phyloP scores from a whole-genome alignment of 2,329 filamentous ascomycete species.

The Colletotrichum cereale region DNA sequence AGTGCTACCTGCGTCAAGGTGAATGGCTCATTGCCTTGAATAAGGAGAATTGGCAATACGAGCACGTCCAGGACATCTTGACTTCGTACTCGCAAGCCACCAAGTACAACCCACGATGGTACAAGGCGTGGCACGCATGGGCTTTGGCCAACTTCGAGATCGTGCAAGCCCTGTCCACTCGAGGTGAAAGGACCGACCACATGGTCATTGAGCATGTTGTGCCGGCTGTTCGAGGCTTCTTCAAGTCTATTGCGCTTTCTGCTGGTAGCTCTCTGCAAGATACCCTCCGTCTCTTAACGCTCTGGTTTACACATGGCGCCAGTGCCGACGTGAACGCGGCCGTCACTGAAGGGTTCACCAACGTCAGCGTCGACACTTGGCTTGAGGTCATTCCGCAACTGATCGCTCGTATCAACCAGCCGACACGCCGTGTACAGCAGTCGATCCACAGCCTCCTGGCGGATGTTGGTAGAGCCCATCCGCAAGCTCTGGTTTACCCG shows the following conservation, averaged over 20 bases:
- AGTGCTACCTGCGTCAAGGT: conserved; percentile 95
- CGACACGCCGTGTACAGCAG: conserved; percentile 87
- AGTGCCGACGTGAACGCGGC: conserved; percentile 88
- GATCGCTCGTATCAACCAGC: conserved; percentile 97
- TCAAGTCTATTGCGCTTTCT: conserved; percentile 94
- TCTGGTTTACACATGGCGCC: conserved; percentile 97
- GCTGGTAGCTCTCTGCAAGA: conserved; percentile 95
- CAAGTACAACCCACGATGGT: conserved; percentile 93
- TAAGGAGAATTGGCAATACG: conserved; percentile 89
- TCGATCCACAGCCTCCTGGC: conserved; percentile 93
- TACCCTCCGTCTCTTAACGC: conserved; percentile 88
- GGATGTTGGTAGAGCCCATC: conserved; percentile 93
- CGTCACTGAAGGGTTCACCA: conserved; percentile 90
- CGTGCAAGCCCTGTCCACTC: conserved; percentile 82
- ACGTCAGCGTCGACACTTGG: conserved; percentile 98
- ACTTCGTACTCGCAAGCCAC: conserved; percentile 93
- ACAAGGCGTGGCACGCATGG: conserved; percentile 99
- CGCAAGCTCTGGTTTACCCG: conserved; percentile 96
- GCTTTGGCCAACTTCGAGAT: conserved; percentile 98
- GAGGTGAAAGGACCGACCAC: conserved; percentile 66
- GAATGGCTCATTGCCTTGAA: conserved; percentile 94
- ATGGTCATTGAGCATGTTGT: conserved; percentile 90
- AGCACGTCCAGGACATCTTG: conserved; percentile 88
- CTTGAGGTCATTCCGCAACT: conserved; percentile 97
- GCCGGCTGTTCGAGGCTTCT: conserved; percentile 94